Base-by-base conservation (phyloP, 345 rosid genomes). In the Eutrema yunnanense region DNA sequence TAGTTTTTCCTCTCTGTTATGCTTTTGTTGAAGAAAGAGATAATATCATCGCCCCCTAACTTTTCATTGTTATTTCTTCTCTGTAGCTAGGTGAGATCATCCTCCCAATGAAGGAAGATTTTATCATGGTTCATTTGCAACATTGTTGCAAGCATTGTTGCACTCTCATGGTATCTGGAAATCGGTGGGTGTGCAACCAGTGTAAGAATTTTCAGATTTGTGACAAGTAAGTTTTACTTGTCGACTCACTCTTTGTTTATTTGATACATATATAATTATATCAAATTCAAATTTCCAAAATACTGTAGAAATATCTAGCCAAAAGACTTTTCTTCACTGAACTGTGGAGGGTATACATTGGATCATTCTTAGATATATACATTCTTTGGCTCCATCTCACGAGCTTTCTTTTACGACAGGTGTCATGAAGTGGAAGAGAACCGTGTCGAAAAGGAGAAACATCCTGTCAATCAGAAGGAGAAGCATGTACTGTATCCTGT, bases 101-200 rank as follows among this genome's bases (percentile, higher is more conserved):
- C 75, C 72, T 82, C 77, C 97, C 97, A 1, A 95, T 95, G 97
- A 95, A 92, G 86, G 96, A 95, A 80, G 99, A 95, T 73, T 95
- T 95, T 82, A 95, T 95, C 79, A 95, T 95, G 97, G 99, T 95
- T 75, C 97, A 95, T 82, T 83, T 95, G 72, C 99, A 95, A 85
- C 89, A 88, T 80, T 85, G 93, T 57, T 95, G 99, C 82, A 77
- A 79, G 9, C 97, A 95, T 78, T 95, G 99, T 74, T 92, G 94
- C 75, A 77, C 83, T 77, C 81, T 92, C 62, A 90, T 95, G 97
- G 97, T 90, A 11, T 83, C 96, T 1, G 96, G 99, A 56, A 82
- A 76, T 64, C 90, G 90, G 3, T 90, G 97, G 92, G 87, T 88
- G 73, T 95, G 99, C 87, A 74, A 74, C 65, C 93, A 84, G 83